These are phyloP conservation scores for Colletotrichum cereale DNA, from an alignment of 2,329 filamentous ascomycete species.

Conservation along the genomic window DNA sequence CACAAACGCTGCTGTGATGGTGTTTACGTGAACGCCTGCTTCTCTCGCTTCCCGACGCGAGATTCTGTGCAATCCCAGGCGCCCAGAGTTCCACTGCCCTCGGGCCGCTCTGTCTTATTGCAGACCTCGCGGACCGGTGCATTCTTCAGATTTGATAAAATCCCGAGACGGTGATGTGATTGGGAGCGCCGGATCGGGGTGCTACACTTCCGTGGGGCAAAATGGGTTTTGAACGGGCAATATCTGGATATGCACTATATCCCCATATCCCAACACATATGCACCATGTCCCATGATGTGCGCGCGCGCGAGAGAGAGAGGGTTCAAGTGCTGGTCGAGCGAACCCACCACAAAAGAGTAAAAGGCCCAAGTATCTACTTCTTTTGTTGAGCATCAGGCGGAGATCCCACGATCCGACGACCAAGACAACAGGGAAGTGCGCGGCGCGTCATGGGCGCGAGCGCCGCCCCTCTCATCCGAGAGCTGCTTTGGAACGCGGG, in stretches of 20 bases:
- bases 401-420: neutral
- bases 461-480: neutral
- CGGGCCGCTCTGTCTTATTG: neutral
- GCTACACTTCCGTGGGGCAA: neutral
- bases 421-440: neutral
- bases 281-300: too few relatives aligned
- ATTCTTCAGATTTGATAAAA: neutral
- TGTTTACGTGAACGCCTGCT: neutral
- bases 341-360: neutral
- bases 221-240: neutral
- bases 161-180: neutral
- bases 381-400: neutral
- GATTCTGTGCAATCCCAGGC: neutral
- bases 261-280: too few relatives aligned
- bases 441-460: neutral
- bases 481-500: neutral
- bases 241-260: neutral
- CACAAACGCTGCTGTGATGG: neutral
- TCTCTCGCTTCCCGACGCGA: constrained; percentile 7
- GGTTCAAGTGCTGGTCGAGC: neutral
- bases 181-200: neutral
- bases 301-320: too few relatives aligned
- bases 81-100: neutral
- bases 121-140: neutral
- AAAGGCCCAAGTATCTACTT: neutral